Percentiles rank a stretch among this genome's conserved stretches.
These are phyloP conservation scores for Phragmites australis DNA, from an alignment of 176 grass and related monocot genomes.

Conservation along the genomic window DNA sequence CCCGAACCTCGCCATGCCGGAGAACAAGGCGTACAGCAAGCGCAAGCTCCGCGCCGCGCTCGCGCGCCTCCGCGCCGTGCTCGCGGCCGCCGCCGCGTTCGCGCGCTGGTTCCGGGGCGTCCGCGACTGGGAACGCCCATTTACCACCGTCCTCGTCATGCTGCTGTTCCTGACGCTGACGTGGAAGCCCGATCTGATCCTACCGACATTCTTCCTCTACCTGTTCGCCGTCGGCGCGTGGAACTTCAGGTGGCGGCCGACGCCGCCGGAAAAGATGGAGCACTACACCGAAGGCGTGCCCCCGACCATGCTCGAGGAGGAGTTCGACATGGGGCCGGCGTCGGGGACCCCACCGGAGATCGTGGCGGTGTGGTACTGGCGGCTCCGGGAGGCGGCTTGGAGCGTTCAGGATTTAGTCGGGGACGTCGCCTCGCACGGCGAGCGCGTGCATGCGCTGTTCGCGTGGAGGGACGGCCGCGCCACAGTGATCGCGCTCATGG, in stretches of 20 bases:
- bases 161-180: not conserved
- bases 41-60: not conserved
- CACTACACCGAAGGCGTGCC: not conserved
- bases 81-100: not conserved
- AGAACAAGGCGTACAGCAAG: not conserved
- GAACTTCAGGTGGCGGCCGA: constrained; percentile 5
- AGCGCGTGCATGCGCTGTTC: constrained; percentile 31
- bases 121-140: constrained; percentile 27
- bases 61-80: constrained; percentile 7
- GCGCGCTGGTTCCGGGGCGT: constrained; percentile 19
- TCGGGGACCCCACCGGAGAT: not conserved
- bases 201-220: constrained; percentile 42
- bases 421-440: not conserved
- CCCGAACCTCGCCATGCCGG: constrained; percentile 22
- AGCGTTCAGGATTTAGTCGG: not conserved
- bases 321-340: constrained; percentile 16
- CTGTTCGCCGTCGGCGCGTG: constrained; percentile 27
- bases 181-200: not conserved
- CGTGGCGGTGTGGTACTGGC: not conserved
- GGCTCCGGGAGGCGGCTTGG: not conserved
- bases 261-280: not conserved
- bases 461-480: constrained; percentile 42
- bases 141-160: not conserved
- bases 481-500: constrained; percentile 15
- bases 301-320: constrained; percentile 18